phyloP scores from a whole-genome alignment of 345 rosid species.

The thale cress (Arabidopsis thaliana) region DNA sequence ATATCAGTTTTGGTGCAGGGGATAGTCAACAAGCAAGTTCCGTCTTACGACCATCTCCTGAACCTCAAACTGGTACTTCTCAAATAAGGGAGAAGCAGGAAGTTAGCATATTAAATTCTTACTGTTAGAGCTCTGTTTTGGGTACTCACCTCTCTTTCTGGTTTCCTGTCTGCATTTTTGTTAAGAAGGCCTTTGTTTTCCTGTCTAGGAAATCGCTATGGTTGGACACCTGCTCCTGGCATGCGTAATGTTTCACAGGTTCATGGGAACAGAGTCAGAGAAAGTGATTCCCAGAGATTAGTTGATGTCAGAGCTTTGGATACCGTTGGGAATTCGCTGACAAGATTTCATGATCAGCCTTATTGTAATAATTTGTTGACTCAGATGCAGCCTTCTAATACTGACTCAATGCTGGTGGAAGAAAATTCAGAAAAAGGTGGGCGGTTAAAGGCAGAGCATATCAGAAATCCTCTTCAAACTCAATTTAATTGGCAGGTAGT shows the following conservation, averaged over 20 bases:
- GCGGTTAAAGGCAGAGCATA: conserved; percentile 45
- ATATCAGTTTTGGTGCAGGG: conserved; percentile 54
- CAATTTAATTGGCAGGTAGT: conserved; percentile 80
- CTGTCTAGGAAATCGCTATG: conserved; percentile 48
- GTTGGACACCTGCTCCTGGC: conserved; percentile 49
- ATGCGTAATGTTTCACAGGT: conserved; percentile 43
- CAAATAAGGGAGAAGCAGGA: conserved; percentile 42
- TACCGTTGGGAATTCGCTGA: conserved; percentile 54
- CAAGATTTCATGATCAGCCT: conserved; percentile 48
- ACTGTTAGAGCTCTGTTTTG: conserved; percentile 39
- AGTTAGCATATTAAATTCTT: conserved; percentile 41
- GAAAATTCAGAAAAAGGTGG: conserved; percentile 49
- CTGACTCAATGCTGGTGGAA: conserved; percentile 40
- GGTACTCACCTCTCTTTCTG: conserved; percentile 44
- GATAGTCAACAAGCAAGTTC: conserved; percentile 70
- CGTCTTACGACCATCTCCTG: conserved; percentile 43
- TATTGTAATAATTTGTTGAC: conserved; percentile 46
- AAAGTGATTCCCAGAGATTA: conserved; percentile 55
- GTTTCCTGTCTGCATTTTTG: conserved; percentile 20
- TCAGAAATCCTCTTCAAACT: conserved; percentile 50
- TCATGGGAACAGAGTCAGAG: conserved; percentile 49
- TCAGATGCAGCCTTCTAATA: conserved; percentile 45
- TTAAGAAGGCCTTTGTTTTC: conserved; percentile 35
- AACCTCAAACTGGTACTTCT: conserved; percentile 52
- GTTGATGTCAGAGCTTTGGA: conserved; percentile 70